These are phyloP conservation scores for Fusarium hostae DNA, from an alignment of 2,329 filamentous ascomycete species.

Conservation along the genomic window DNA sequence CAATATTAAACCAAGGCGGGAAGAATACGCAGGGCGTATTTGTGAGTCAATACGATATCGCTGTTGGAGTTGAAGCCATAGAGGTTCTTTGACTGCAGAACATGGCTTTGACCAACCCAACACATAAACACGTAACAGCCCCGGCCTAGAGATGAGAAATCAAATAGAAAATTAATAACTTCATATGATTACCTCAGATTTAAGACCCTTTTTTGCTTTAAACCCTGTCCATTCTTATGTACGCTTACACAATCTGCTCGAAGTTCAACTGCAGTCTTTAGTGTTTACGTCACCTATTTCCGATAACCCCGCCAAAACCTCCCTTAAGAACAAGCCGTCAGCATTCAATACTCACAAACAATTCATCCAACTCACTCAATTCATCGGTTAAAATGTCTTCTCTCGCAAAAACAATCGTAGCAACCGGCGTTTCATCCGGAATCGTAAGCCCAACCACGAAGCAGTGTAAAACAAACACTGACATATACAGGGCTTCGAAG, in stretches of 20 bases:
- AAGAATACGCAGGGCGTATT: neutral
- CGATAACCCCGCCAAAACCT: slow-evolving; percentile 35
- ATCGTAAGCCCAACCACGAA: slow-evolving; percentile 51
- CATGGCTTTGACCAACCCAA: neutral
- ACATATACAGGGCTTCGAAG: slow-evolving; percentile 59
- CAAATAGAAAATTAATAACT: slow-evolving; percentile 18
- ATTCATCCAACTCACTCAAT: neutral
- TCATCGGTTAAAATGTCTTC: slow-evolving; percentile 47
- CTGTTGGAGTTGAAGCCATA: neutral
- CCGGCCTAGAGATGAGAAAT: neutral
- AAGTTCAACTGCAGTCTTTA: neutral
- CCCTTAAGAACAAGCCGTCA: neutral
- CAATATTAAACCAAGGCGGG: neutral
- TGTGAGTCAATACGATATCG: neutral
- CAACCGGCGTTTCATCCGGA: slow-evolving; percentile 62
- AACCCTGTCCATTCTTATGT: neutral
- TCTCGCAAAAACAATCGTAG: slow-evolving; percentile 60
- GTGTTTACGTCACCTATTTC: slow-evolving; percentile 36
- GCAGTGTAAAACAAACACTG: neutral
- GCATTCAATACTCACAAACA: neutral
- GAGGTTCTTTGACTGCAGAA: neutral
- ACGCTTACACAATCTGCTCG: slow-evolving; percentile 12
- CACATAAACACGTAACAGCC: neutral
- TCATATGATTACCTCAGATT: slow-evolving; percentile 1
- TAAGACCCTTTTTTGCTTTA: neutral